Base-by-base conservation (phyloP, 805 yeast genomes). In the Metschnikowia peoriensis region DNA sequence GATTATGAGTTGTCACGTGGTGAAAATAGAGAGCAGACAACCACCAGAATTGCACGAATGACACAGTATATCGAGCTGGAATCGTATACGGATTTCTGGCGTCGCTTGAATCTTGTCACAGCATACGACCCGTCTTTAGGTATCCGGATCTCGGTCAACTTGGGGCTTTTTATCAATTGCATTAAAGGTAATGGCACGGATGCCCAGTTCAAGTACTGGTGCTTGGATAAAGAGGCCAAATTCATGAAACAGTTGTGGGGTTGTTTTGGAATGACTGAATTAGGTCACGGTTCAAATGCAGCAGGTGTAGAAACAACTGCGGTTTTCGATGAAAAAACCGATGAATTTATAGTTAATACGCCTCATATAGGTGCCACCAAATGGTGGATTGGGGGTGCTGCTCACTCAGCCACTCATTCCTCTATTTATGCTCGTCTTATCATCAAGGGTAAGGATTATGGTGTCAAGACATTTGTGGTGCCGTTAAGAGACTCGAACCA, bases 301-400 rank as follows among this genome's bases (percentile, higher is more conserved):
- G 64, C 64, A 0, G 64, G 64, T 1, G 57, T 58, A 4, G 64
- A 61, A 34, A 61, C 64, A 39, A 57, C 61, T 28, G 69, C 69
- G 39, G 61, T 77, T 42, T 74, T 71, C 48, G 79, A 75, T 55
- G 63, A 61, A 45, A 67, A 65, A 50, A 66, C 65, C 27, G 79
- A 75, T 58, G 75, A 74, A 60, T 75, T 75, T 54, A 59, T 75
- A 51, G 69, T 75, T 56, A 72, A 72, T 64, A 75, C 79, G 32
- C 79, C 79, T 6, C 78, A 75, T 57, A 69, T 75, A 54, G 78
- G 79, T 54, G 79, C 79, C 44, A 75, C 79, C 55, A 75, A 75
- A 61, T 75, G 79, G 79, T 75, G 79, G 79, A 75, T 75, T 53
- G 79, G 79, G 39, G 79, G 79, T 52, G 79, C 79, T 51, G 79